Percentiles rank a stretch among this genome's conserved stretches.
phyloP scores from a whole-genome alignment of 768 basidiomycete species.

The Calocybe gangraenosa region DNA sequence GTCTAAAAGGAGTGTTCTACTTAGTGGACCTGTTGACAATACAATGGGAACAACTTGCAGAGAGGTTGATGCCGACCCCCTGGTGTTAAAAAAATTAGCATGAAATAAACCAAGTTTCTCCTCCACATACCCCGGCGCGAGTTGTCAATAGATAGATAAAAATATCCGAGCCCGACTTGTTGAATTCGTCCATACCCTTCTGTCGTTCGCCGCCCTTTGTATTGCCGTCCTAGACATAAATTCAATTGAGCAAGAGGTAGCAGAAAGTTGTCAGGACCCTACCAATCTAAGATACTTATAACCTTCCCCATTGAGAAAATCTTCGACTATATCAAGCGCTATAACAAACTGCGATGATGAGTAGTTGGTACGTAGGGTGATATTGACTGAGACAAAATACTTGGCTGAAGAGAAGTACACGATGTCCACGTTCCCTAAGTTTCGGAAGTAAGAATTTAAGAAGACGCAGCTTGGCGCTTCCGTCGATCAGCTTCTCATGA shows the following conservation, averaged over 20 bases:
- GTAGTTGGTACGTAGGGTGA: not conserved
- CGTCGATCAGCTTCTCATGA: constrained; percentile 78
- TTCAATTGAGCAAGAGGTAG: not conserved
- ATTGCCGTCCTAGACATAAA: constrained; percentile 68
- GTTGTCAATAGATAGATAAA: constrained; percentile 93
- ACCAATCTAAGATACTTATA: constrained; percentile 78
- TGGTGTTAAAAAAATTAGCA: constrained; percentile 15
- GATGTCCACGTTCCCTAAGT: constrained; percentile 80
- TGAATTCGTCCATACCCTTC: constrained; percentile 93
- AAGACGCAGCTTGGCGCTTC: constrained; percentile 80
- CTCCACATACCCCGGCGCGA: constrained; percentile 70
- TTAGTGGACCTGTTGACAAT: not conserved
- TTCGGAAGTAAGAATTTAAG: constrained; percentile 77
- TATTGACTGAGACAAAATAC: constrained; percentile 34
- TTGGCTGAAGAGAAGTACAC: constrained; percentile 90
- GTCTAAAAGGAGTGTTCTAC: constrained; percentile 44
- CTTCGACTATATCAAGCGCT: constrained; percentile 82
- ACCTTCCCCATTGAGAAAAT: constrained; percentile 81
- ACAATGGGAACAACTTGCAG: constrained; percentile 24
- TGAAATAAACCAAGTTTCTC: not conserved
- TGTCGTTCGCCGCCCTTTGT: constrained; percentile 85
- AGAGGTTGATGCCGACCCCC: constrained; percentile 90
- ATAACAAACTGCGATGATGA: constrained; percentile 69
- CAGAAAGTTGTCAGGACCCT: constrained; percentile 22
- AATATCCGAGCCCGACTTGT: constrained; percentile 78